phyloP scores from a whole-genome alignment of 177 flowering plant genomes.

The Tripterygium wilfordii region DNA sequence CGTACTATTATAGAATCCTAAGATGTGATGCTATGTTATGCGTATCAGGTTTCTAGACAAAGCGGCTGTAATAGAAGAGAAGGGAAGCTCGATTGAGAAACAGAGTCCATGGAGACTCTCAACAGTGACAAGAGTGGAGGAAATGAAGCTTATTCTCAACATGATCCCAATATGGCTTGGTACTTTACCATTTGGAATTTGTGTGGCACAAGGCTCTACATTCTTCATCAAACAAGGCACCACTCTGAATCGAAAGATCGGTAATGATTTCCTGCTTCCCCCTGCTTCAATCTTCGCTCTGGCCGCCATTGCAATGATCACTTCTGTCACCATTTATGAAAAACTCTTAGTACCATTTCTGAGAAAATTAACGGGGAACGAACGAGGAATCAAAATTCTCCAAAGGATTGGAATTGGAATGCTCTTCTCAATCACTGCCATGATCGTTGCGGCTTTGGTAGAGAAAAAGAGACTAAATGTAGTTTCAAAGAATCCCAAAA shows the following conservation, averaged over 20 bases:
- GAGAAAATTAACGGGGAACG: constrained; percentile 47
- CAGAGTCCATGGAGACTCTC: constrained; percentile 65
- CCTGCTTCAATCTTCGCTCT: constrained; percentile 60
- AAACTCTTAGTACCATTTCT: constrained; percentile 56
- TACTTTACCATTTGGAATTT: constrained; percentile 56
- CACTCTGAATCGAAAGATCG: constrained; percentile 38
- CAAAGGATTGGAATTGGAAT: constrained; percentile 79
- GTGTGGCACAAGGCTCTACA: constrained; percentile 61
- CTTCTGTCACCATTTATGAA: constrained; percentile 57
- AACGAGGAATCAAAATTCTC: constrained; percentile 72
- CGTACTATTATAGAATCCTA: too few species aligned
- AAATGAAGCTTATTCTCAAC: constrained; percentile 68
- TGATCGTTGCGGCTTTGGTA: constrained; percentile 59
- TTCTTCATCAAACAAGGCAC: constrained; percentile 87
- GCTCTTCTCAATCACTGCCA: constrained; percentile 35
- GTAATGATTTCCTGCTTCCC: constrained; percentile 45
- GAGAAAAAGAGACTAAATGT: constrained; percentile 46
- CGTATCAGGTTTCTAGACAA: constrained; percentile 77
- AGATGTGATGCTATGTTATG: not conserved
- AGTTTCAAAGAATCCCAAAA: constrained; percentile 10
- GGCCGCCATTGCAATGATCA: constrained; percentile 53
- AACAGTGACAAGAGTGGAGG: constrained; percentile 79
- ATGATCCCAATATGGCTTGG: constrained; percentile 82
- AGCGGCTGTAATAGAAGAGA: constrained; percentile 68
- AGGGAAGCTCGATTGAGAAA: constrained; percentile 8